phyloP scores from a whole-genome alignment of 495 filamentous ascomycete species.

The Trichoderma gamsii region DNA sequence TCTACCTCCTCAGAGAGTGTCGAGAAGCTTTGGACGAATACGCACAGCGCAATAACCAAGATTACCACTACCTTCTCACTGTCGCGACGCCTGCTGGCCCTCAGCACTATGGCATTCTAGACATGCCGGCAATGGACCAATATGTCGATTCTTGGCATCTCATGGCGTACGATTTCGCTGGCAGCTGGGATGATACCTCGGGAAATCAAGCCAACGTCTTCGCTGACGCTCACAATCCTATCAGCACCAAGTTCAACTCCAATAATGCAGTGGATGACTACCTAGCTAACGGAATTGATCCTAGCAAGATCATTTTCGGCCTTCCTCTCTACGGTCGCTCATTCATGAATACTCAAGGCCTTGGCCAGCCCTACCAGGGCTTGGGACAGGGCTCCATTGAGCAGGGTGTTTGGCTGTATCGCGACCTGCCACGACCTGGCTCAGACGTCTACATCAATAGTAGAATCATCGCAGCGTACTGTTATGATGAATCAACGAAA shows the following conservation, averaged over 20 bases:
- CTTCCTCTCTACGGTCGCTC: constrained; percentile 82
- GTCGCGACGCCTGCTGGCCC: constrained; percentile 60
- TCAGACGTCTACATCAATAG: constrained; percentile 44
- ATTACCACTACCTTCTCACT: constrained; percentile 64
- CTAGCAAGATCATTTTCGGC: constrained; percentile 70
- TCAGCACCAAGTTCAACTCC: constrained; percentile 61
- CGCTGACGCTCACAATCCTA: constrained; percentile 42
- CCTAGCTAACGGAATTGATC: constrained; percentile 51
- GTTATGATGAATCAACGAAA: constrained; percentile 51
- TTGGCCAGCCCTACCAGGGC: constrained; percentile 60
- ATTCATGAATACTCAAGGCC: constrained; percentile 65
- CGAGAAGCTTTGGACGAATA: constrained; percentile 61
- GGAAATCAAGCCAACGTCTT: constrained; percentile 76
- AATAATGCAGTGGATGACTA: constrained; percentile 64
- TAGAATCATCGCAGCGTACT: constrained; percentile 57
- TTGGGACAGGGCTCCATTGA: constrained; percentile 63
- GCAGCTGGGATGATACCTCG: constrained; percentile 60
- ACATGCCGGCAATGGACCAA: constrained; percentile 61
- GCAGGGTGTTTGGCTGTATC: constrained; percentile 74
- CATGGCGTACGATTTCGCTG: constrained; percentile 73
- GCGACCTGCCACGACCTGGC: constrained; percentile 49
- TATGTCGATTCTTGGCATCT: constrained; percentile 83
- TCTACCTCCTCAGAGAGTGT: constrained; percentile 61
- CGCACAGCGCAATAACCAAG: constrained; percentile 40
- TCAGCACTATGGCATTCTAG: constrained; percentile 61